Base-by-base conservation (phyloP, 2,329 filamentous ascomycete genomes). In the Parastagonospora nodorum region DNA sequence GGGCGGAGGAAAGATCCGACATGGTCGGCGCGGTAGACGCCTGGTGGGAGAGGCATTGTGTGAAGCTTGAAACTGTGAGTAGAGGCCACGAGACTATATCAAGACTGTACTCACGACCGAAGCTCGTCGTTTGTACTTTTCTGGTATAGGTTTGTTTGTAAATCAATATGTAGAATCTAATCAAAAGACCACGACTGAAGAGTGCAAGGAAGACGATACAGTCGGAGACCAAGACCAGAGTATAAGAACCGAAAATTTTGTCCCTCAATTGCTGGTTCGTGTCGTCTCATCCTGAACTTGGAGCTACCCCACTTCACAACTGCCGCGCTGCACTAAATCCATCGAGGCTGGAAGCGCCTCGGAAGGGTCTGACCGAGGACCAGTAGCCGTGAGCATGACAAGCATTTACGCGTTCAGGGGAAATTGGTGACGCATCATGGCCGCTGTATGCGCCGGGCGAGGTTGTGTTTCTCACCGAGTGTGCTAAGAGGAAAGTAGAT, bases 1-100 rank as follows among this genome's bases (percentile, higher is more conserved):
- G 81, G 80, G 29, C 81, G 79, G 15, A 84, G 75, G 56, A 83
- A 79, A 15, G 80, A 83, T 44, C 81, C 81, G 59, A 84, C 81
- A 59, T 84, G 81, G 74, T 84, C 81, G 60, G 81, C 80, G 50
- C 70, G 61, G 59, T 75, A 75, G 45, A 75, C 72, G 42, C 73
- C 73, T 38, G 64, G 57, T 6, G 73, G 73, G 33, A 75, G 73
- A 55, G 66, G 64, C 73, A 75, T 75, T 32, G 38, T 59, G 45
- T 38, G 33, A 14, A 37, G 45, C 42, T 43, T n/a, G 41, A 15
- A 33, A 31, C 10, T 43, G 14, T 50, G 30, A 53, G 35, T 4
- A 41, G 9, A 7, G 9, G 30, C 9, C 30, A 4, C 8, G 3
- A 32, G 8, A 24, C 8, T 32, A 7, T 32, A 2, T 32, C 30